Percentiles rank a stretch among this genome's conserved stretches.
Conservation (phyloP, 306 rosid genomes). For the Fragaria ananassa region DNA sequence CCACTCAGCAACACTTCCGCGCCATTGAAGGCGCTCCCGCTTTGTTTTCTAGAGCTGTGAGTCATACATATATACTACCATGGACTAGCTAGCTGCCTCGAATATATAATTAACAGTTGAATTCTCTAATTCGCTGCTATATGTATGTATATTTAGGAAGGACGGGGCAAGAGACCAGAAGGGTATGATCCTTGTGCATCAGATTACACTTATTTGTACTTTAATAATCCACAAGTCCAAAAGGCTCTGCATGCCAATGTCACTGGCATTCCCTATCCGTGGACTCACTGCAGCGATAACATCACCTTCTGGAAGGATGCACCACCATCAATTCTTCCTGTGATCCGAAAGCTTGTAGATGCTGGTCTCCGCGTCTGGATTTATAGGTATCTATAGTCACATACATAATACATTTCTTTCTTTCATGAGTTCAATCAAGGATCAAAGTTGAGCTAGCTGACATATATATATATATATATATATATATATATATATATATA, state of each 20-base stretch:
- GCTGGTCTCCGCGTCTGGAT: constrained; percentile 80
- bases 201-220: constrained; percentile 28
- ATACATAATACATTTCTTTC: too few relatives aligned
- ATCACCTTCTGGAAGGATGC: constrained; percentile 60
- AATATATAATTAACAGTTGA: background rate
- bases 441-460: background rate
- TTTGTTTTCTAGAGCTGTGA: constrained; percentile 29
- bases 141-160: constrained; percentile 15
- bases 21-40: constrained; percentile 17
- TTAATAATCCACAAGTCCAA: constrained; percentile 47
- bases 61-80: background rate
- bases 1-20: background rate
- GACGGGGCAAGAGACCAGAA: constrained; percentile 31
- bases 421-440: background rate
- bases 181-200: constrained; percentile 52
- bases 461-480: too few relatives aligned
- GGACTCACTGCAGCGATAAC: constrained; percentile 42
- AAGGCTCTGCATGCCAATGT: constrained; percentile 52
- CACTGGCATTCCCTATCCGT: constrained; percentile 43
- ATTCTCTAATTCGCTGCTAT: background rate
- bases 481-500: too few relatives aligned
- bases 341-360: constrained; percentile 54
- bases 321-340: constrained; percentile 63
- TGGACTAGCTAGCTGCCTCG: background rate
- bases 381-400: constrained; percentile 46